A percentile compares a stretch with the other conserved stretches of the same genome.
Conservation (phyloP, 208 protist genomes). For the Wallacemonas collosoma region DNA sequence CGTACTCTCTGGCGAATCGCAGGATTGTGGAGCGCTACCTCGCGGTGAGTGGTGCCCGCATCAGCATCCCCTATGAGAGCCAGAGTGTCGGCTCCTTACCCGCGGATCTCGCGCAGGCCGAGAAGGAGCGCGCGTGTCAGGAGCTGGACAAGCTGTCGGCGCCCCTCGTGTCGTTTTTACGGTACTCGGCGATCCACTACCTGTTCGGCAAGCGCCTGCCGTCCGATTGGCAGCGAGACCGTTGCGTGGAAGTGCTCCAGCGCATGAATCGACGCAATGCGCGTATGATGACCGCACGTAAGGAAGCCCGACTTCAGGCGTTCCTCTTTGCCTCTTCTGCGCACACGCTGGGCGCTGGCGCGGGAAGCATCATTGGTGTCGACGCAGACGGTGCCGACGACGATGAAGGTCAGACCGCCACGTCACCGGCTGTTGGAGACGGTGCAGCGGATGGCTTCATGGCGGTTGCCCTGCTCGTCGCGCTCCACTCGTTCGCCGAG, state of each 20-base stretch:
- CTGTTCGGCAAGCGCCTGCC: not conserved
- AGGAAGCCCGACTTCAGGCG: slow-evolving; percentile 2
- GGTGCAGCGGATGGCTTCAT: not conserved
- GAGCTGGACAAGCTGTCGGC: slow-evolving; percentile 27
- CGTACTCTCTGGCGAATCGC: slow-evolving; percentile 10
- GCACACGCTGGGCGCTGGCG: not conserved
- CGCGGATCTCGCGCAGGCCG: slow-evolving; percentile 26
- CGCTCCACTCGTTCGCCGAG: slow-evolving; percentile 2
- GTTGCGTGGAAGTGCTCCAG: not conserved
- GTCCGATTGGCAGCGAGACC: not conserved
- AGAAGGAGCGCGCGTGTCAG: slow-evolving; percentile 25
- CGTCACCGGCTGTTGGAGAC: not conserved
- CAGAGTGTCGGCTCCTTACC: slow-evolving; percentile 34
- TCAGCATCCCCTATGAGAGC: slow-evolving; percentile 46
- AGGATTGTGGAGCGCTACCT: slow-evolving; percentile 47
- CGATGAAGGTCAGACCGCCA: not conserved
- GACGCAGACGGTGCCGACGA: not conserved
- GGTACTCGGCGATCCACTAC: slow-evolving; percentile 21
- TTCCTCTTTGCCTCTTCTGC: not conserved
- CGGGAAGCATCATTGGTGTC: not conserved
- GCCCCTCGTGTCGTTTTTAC: slow-evolving; percentile 38
- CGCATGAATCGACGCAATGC: slow-evolving; percentile 9
- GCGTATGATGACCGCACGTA: slow-evolving; percentile 8
- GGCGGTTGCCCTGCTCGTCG: not conserved
- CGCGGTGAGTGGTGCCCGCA: slow-evolving; percentile 33